Base-by-base conservation (phyloP, 2,329 filamentous ascomycete genomes). In the Byssochlamys sp. region DNA sequence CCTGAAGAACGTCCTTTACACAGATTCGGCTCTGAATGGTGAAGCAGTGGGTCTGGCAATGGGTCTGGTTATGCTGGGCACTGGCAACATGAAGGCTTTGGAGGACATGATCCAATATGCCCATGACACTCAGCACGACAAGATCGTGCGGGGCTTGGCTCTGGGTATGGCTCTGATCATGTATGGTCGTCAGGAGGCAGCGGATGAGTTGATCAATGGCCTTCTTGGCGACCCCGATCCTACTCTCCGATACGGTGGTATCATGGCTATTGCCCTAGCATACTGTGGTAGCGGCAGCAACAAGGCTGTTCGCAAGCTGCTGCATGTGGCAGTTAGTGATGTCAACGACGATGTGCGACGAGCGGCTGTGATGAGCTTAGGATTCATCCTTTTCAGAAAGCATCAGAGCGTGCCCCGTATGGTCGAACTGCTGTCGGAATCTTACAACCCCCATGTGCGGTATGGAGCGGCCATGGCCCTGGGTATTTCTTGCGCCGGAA, bases 381-480 rank as follows among this genome's bases (percentile, higher is more conserved):
- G 94, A 49, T 99, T 99, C 76, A 96, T 99, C 63, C 84, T 99
- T 28, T 99, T 99, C 88, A 84, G 94, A 62, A 99, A 97, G 80
- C 90, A 95, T 52, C 90, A 90, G 66, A 96, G 91, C 67, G 94
- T 99, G 14, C 95, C 95, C 55, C 89, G 95, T 62, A 99, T 99
- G 91, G 94, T 99, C 48, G 95, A 99, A 77, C 84, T 99, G 54
- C 85, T 99, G 24, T 94, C 94, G 4, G 95, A 99, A 74, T 97
- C 92, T 0, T 99, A 99, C 80, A 99, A 99, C 77, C 94, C 94
- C 24, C 94, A 99, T 70, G 94, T 99, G 52, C 87, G 94, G 58
- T 99, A 99, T 68, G 94, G 94, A 69, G 95, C 94, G 24, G 94
- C 94, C 55, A 96, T 99, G 91, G 95, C 95, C 50, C 84, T 99